Conservation (phyloP, 805 yeast species). For the Wickerhamiella qilinensis region DNA sequence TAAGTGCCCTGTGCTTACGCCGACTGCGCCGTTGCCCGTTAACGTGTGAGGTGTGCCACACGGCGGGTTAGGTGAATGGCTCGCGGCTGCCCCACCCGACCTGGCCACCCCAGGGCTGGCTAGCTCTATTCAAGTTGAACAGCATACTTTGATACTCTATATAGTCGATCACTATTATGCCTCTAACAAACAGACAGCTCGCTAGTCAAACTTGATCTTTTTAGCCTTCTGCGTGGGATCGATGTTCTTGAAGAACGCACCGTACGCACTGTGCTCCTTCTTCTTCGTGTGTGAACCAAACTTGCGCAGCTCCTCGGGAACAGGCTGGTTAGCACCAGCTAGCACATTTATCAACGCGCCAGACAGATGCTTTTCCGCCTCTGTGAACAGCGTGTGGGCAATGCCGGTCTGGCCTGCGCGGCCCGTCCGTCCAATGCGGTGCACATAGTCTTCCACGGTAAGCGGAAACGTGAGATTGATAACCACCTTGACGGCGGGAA, state of each 20-base stretch:
- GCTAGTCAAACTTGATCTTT: constrained; percentile 66
- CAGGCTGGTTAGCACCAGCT: constrained; percentile 86
- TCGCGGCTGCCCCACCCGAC: no score
- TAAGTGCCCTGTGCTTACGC: no score
- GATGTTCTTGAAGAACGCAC: constrained; percentile 90
- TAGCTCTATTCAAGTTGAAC: no score
- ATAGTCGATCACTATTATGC: neutral
- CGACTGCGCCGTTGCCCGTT: no score
- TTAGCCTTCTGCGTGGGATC: constrained; percentile 69
- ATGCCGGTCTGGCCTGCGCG: constrained; percentile 92
- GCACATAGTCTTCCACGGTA: constrained; percentile 93
- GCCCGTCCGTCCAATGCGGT: constrained; percentile 95
- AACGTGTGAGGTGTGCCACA: no score
- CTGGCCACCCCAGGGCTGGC: no score
- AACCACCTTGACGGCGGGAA: constrained; percentile 91
- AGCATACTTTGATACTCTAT: no score
- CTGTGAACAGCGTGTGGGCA: constrained; percentile 92
- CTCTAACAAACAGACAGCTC: neutral
- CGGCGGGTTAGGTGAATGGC: no score
- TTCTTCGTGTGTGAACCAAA: constrained; percentile 97
- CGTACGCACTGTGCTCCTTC: constrained; percentile 95
- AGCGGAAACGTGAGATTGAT: constrained; percentile 91
- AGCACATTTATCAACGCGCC: constrained; percentile 88
- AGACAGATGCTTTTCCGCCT: constrained; percentile 87
- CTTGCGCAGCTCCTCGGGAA: constrained; percentile 85